A percentile compares a stretch with the other conserved stretches of the same genome.
phyloP scores from a whole-genome alignment of 495 filamentous ascomycete species.

The Penicillium robsamsonii region DNA sequence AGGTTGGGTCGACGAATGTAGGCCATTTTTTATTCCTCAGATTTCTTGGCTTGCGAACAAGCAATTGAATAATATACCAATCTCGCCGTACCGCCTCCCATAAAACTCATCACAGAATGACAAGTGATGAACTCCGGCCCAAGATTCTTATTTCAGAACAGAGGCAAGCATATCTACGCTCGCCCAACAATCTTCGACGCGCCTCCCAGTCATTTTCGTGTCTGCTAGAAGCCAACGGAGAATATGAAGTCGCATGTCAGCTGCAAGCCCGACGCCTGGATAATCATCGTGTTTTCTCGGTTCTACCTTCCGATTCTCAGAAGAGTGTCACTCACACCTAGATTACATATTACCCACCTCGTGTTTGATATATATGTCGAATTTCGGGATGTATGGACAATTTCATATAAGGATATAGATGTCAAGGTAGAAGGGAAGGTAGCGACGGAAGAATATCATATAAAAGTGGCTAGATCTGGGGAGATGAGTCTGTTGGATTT shows the following conservation, averaged over 20 bases:
- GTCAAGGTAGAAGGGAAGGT: not conserved
- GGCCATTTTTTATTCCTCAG: too few species aligned
- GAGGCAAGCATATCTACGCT: not conserved
- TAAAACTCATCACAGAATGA: too few species aligned
- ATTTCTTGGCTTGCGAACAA: too few species aligned
- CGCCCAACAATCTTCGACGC: too few species aligned
- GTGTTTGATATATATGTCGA: not conserved
- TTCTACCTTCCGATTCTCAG: not conserved
- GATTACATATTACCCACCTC: not conserved
- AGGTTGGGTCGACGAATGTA: too few species aligned
- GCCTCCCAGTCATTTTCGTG: not conserved
- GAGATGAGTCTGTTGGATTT: not conserved
- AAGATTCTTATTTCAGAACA: not conserved
- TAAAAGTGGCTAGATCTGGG: not conserved
- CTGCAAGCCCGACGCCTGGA: too few species aligned
- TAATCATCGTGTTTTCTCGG: not conserved
- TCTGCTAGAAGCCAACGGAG: not conserved
- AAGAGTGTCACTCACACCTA: not conserved
- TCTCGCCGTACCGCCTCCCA: not conserved
- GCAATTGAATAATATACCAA: not conserved
- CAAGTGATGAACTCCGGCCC: not conserved
- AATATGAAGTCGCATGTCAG: too few species aligned
- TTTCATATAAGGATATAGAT: not conserved
- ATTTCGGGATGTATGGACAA: not conserved
- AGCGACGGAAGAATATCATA: not conserved